A percentile compares a stretch with the other conserved stretches of the same genome.
These are phyloP conservation scores for Pythium myriotylum DNA, from an alignment of 352 stramenopile genomes.

Conservation along the genomic window DNA sequence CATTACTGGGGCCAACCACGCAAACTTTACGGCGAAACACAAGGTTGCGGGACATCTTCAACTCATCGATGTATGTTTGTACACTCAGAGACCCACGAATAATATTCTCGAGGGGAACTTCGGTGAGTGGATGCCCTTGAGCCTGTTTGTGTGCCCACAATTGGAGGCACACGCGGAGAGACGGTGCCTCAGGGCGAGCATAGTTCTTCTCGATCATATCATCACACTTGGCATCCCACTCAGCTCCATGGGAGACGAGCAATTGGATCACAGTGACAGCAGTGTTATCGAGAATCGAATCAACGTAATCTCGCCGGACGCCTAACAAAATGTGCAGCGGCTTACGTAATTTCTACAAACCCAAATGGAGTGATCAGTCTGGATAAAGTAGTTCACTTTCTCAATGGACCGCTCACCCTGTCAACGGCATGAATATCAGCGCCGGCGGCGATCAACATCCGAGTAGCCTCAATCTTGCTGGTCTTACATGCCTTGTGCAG, in stretches of 20 bases:
- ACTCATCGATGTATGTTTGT: background rate
- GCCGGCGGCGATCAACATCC: too few species aligned
- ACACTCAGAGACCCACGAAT: background rate
- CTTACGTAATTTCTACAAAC: too few species aligned
- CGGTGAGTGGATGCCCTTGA: background rate
- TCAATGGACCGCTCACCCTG: too few species aligned
- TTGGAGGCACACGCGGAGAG: conserved; percentile 1
- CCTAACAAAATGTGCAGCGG: too few species aligned
- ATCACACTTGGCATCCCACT: conserved; percentile 18
- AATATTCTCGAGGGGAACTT: background rate
- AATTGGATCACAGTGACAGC: too few species aligned
- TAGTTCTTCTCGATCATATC: background rate
- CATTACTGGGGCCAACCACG: conserved; percentile 30
- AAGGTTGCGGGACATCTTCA: background rate
- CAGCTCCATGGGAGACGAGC: conserved; percentile 6
- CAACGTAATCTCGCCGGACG: too few species aligned
- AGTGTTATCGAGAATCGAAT: too few species aligned
- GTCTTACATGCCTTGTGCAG: too few species aligned
- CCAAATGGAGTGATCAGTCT: too few species aligned
- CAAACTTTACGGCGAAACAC: conserved; percentile 26
- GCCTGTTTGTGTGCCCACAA: conserved; percentile 3
- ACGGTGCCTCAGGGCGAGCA: background rate
- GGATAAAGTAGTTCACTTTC: too few species aligned
- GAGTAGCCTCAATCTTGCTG: too few species aligned
- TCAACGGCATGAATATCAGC: too few species aligned